Conservation (phyloP, 768 basidiomycete species). For the Xanthoconium stramineum region DNA sequence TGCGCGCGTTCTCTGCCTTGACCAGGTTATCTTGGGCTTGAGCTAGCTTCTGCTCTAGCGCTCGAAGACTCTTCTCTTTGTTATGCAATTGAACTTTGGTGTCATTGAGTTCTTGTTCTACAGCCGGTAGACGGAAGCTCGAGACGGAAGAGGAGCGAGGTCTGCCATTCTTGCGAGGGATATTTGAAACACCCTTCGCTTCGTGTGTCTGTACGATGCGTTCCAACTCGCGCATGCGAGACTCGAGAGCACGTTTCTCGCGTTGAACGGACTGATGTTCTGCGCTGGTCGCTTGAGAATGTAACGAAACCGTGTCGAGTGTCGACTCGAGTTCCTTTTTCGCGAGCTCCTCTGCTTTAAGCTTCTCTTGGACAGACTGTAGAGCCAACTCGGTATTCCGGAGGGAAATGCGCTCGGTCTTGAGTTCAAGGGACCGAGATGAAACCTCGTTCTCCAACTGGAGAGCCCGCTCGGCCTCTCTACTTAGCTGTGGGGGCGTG, state of each 20-base stretch:
- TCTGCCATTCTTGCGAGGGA: constrained; percentile 36
- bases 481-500: constrained; percentile 43
- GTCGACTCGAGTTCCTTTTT: constrained; percentile 53
- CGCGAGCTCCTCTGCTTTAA: constrained; percentile 49
- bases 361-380: constrained; percentile 43
- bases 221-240: constrained; percentile 59
- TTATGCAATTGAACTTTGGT: constrained; percentile 40
- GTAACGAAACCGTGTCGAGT: constrained; percentile 51
- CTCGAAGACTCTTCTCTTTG: constrained; percentile 44
- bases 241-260: constrained; percentile 56
- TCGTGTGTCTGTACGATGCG: constrained; percentile 36
- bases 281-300: constrained; percentile 45
- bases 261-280: constrained; percentile 47
- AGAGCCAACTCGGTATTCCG: constrained; percentile 54
- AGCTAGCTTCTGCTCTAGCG: constrained; percentile 45
- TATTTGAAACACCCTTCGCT: constrained; percentile 30
- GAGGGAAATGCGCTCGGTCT: constrained; percentile 48
- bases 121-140: constrained; percentile 42
- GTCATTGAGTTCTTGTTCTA: constrained; percentile 58
- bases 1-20: constrained; percentile 56
- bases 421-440: constrained; percentile 52
- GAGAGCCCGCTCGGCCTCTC: constrained; percentile 54
- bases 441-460: constrained; percentile 51
- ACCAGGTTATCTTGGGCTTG: constrained; percentile 47
- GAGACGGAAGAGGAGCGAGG: constrained; percentile 61